Evolutionary conservation across 2,329 filamentous ascomycete genomes (phyloP).

Genomic region (Fusarium dlaminii): DNA sequence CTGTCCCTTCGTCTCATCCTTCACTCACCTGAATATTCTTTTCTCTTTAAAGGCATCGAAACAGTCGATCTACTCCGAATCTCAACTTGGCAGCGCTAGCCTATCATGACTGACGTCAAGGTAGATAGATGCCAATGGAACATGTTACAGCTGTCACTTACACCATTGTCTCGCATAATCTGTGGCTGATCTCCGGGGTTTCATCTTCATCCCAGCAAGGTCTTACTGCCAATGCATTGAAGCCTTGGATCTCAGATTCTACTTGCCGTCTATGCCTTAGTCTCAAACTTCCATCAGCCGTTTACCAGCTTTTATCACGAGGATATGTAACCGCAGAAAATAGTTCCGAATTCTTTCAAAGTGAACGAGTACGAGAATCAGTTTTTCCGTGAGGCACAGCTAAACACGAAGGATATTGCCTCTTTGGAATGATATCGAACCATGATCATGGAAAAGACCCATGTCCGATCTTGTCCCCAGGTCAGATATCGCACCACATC

Average conservation of each 20-base stretch:
- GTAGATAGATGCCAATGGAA: background rate
- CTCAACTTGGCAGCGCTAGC: background rate
- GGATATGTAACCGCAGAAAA: background rate
- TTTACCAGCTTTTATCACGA: background rate
- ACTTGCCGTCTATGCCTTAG: slow-evolving; percentile 16
- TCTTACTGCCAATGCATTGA: slow-evolving; percentile 16
- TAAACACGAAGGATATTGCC: background rate
- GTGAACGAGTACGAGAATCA: background rate
- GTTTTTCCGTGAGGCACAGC: slow-evolving; percentile 2
- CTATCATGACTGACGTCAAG: slow-evolving; percentile 10
- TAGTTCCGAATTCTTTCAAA: background rate
- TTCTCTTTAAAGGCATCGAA: slow-evolving; percentile 19
- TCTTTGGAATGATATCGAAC: slow-evolving; percentile 35
- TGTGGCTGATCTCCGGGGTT: slow-evolving; percentile 29
- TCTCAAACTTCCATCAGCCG: slow-evolving; percentile 5
- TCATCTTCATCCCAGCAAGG: slow-evolving; percentile 36
- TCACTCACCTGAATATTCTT: slow-evolving; percentile 6
- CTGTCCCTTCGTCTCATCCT: slow-evolving; percentile 35
- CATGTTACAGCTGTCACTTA: slow-evolving; percentile 15
- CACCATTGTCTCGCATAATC: slow-evolving; percentile 29
- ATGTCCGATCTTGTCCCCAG: slow-evolving; percentile 29
- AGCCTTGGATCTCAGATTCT: slow-evolving; percentile 22
- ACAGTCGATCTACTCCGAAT: slow-evolving; percentile 6
- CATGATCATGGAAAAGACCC: slow-evolving; percentile 25
- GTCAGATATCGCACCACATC: slow-evolving; percentile 38